These are phyloP conservation scores for Xerocomellus chrysenteron DNA, from an alignment of 768 basidiomycete species.

Conservation along the genomic window DNA sequence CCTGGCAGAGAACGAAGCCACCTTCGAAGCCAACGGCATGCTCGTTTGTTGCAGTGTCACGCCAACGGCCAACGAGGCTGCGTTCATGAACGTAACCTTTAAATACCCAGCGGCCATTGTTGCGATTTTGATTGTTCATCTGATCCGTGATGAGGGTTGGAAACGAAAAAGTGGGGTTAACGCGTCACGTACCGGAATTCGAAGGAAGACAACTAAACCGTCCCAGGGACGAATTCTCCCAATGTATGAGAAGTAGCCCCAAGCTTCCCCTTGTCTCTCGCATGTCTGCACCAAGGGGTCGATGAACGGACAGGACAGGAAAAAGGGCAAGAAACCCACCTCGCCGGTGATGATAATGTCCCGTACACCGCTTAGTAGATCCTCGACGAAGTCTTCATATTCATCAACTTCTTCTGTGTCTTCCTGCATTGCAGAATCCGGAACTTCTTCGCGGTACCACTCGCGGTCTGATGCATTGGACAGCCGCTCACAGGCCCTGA, in stretches of 20 bases:
- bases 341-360: slow-evolving; percentile 55
- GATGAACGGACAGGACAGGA: background rate
- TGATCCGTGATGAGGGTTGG: slow-evolving; percentile 24
- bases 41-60: slow-evolving; percentile 44
- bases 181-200: slow-evolving; percentile 40
- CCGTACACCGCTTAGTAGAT: slow-evolving; percentile 41
- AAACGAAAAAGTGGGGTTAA: background rate
- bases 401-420: slow-evolving; percentile 36
- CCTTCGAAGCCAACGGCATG: slow-evolving; percentile 49
- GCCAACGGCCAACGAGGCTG: slow-evolving; percentile 55
- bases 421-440: slow-evolving; percentile 14
- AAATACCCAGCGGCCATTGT: slow-evolving; percentile 48
- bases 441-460: slow-evolving; percentile 26
- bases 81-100: slow-evolving; percentile 50
- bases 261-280: slow-evolving; percentile 45
- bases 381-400: slow-evolving; percentile 39
- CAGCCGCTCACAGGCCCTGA: slow-evolving; percentile 32
- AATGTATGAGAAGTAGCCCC: slow-evolving; percentile 47
- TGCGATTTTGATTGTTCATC: slow-evolving; percentile 32
- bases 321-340: slow-evolving; percentile 30
- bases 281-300: slow-evolving; percentile 35
- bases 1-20: slow-evolving; percentile 44
- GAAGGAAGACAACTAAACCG: slow-evolving; percentile 46
- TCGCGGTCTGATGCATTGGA: slow-evolving; percentile 12
- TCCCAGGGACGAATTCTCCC: slow-evolving; percentile 55